phyloP scores from a whole-genome alignment of 2,329 filamentous ascomycete genomes.

The Coleophoma eucalyptorum region DNA sequence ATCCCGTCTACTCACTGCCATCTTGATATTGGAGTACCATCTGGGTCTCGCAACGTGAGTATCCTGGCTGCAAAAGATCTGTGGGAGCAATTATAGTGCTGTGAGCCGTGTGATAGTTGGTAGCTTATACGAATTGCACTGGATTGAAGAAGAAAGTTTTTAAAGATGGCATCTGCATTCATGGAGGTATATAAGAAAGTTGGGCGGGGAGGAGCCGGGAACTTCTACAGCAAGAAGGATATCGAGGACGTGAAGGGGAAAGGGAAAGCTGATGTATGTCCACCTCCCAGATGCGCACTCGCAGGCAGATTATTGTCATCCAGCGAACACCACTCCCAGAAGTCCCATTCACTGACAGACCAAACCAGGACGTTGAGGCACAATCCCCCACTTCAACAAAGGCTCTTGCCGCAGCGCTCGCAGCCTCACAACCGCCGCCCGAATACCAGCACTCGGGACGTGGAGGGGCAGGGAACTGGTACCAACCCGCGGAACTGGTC shows the following conservation, averaged over 20 bases:
- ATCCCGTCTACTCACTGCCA: no score
- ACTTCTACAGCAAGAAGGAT: constrained; percentile 52
- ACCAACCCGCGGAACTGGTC: constrained; percentile 20
- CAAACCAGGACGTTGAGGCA: constrained; percentile 33
- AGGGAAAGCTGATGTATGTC: constrained; percentile 3
- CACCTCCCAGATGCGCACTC: no score
- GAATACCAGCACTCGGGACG: constrained; percentile 43
- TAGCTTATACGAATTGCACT: no score
- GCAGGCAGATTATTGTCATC: no score
- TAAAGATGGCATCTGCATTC: constrained; percentile 5
- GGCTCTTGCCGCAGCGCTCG: constrained; percentile 12
- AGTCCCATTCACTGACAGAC: background rate
- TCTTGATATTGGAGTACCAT: no score
- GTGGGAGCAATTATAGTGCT: no score
- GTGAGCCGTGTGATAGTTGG: no score
- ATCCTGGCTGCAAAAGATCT: no score
- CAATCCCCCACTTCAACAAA: constrained; percentile 9
- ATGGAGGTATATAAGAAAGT: constrained; percentile 34
- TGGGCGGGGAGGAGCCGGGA: constrained; percentile 62
- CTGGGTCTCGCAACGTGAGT: no score
- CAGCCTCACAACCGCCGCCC: constrained; percentile 22
- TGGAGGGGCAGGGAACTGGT: constrained; percentile 60
- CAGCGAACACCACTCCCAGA: no score
- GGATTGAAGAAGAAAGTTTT: background rate
- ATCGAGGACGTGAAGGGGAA: constrained; percentile 38